A percentile compares a stretch with the other conserved stretches of the same genome.
phyloP scores from a whole-genome alignment of 768 basidiomycete species.

The Scleroderma bovista region DNA sequence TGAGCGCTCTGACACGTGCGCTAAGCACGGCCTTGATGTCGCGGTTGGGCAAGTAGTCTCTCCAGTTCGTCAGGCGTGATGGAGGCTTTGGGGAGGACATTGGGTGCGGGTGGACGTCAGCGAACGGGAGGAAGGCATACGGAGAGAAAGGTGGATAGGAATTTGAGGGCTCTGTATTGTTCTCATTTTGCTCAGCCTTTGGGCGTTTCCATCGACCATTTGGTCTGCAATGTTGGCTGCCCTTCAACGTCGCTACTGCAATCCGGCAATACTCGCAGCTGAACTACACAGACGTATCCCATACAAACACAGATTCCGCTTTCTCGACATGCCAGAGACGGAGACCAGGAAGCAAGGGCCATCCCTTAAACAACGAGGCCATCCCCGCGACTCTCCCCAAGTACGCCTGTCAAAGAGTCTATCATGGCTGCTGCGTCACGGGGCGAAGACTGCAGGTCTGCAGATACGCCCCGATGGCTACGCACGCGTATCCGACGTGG shows the following conservation, averaged over 20 bases:
- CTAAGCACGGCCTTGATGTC: constrained; percentile 32
- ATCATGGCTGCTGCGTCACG: constrained; percentile 90
- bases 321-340: constrained; percentile 6
- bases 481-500: constrained; percentile 76
- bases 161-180: no score
- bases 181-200: no score
- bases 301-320: not conserved
- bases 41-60: constrained; percentile 44
- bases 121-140: not conserved
- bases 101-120: constrained; percentile 1
- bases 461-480: constrained; percentile 81
- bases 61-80: constrained; percentile 34
- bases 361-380: constrained; percentile 47
- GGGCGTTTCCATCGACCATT: no score
- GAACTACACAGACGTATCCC: not conserved
- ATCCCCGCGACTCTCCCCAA: constrained; percentile 58
- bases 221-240: not conserved
- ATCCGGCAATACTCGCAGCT: not conserved
- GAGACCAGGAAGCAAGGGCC: constrained; percentile 7
- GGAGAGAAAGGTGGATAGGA: not conserved
- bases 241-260: not conserved
- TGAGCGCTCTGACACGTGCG: constrained; percentile 9
- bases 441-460: constrained; percentile 70
- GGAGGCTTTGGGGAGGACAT: constrained; percentile 23
- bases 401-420: constrained; percentile 79